Base-by-base conservation (phyloP, 805 yeast species). In the Lipomyces japonicus region DNA sequence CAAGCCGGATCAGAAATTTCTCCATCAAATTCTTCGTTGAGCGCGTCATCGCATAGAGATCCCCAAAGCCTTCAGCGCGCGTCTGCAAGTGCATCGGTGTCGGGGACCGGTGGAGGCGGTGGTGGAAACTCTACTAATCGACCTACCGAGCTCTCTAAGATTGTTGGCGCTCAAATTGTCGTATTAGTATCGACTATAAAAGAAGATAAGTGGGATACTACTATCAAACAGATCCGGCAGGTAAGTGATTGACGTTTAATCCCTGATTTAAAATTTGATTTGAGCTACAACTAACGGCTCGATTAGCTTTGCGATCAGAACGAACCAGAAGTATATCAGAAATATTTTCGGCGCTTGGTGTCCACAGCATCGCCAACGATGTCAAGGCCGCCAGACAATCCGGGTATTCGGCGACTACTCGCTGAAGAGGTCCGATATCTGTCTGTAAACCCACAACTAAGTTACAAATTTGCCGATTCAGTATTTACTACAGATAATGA, bases 151-250 rank as follows among this genome's bases (percentile, higher is more conserved):
- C 41, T 53, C 28, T 53, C 58, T 35, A 61, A 56, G 61, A 76
- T 77, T 44, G 66, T 75, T 39, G 62, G 74, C 50, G 75, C 80
- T 31, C 87, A 82, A 65, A 62, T 82, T 37, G 71, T 77, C 18
- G 70, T 81, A 42, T 66, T 81, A 42, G 67, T 76, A 43, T 68
- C 77, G 34, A 73, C 77, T 21, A 66, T 75, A 53, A 64, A 70
- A 28, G 65, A 66, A 22, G 65, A 66, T 21, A 75, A 74, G 64
- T 71, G 74, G 61, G 68, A 66, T 22, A 52, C 66, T 19, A 68
- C 74, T 24, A 61, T 65, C 42, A 59, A 63, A 35, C 78, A 81
- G 61, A 78, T 81, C 61, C 70, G 72, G 48, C 70, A 68, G 57
- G 63, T 60, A 48, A 9, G 61, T 42, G 52, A 53, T 35, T 41